These are phyloP conservation scores for Daldinia eschscholtzii DNA, from an alignment of 2,329 filamentous ascomycete species.

Conservation along the genomic window DNA sequence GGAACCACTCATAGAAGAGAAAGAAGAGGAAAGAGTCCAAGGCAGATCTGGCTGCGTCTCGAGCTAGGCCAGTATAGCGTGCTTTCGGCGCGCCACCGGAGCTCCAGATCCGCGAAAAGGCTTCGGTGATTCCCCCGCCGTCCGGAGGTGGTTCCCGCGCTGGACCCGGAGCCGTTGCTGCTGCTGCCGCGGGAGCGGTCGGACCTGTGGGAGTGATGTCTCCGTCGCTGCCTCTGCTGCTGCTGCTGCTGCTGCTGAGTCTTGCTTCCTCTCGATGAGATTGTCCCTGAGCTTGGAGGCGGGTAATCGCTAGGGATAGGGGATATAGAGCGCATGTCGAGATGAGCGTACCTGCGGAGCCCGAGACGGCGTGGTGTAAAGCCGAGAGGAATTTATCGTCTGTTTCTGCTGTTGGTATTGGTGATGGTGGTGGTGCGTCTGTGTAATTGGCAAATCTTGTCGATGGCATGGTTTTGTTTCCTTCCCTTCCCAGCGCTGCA, in stretches of 20 bases:
- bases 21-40: constrained; percentile 89
- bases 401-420: not conserved
- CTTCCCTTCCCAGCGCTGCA: constrained; percentile 23
- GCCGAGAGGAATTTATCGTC: constrained; percentile 69
- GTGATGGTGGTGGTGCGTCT: constrained; percentile 8
- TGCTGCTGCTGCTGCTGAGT: constrained; percentile 14
- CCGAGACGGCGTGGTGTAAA: constrained; percentile 84
- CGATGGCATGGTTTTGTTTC: constrained; percentile 43
- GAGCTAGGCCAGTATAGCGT: constrained; percentile 75
- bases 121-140: constrained; percentile 72
- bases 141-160: constrained; percentile 61
- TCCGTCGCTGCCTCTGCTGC: not conserved
- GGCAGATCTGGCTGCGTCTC: constrained; percentile 74
- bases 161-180: constrained; percentile 31
- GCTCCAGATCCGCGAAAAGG: constrained; percentile 76
- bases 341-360: constrained; percentile 81
- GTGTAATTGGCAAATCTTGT: constrained; percentile 28
- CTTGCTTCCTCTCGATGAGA: constrained; percentile 56
- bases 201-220: constrained; percentile 33
- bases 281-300: constrained; percentile 82
- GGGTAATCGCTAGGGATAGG: constrained; percentile 83
- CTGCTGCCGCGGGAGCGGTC: constrained; percentile 8
- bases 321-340: constrained; percentile 86
- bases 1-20: constrained; percentile 76
- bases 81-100: constrained; percentile 77